Evolutionary conservation across 768 basidiomycete genomes (phyloP), one percentile per base, ranked within the genome.

Genomic region (Termitomyces sp.): DNA sequence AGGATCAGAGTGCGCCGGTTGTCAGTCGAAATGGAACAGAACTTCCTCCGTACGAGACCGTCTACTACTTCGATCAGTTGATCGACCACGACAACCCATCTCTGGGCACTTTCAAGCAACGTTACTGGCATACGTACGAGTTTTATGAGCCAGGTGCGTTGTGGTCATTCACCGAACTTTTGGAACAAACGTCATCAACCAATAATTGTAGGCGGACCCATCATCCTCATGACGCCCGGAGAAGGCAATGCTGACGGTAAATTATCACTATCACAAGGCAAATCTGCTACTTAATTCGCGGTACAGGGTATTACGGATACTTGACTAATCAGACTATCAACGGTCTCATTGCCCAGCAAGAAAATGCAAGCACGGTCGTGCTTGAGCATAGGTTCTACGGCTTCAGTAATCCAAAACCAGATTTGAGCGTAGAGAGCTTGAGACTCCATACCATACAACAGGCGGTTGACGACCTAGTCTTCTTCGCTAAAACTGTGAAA

Each of bases 351-450:
- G 74, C 86, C 10, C 82, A 87, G 64, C 82, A 85, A 66, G 75
- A 87, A 57, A 80, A 79, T 36, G 88, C 84, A 22, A 82, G 82
- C 18, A 78, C 81, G 5, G 73, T 90, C 60, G 72, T 89, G 29
- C 59, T 89, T 26, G 88, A 90, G 63, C 88, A 90, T 64, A 79
- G 89, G 24, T 91, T 85, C 75, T 90, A 84, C 60, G 88, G 88
- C 14, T 69, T 80, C n/a, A 90, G 87, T 57, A 91, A 88, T 65
- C 88, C 88, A 4, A 78, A 76, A 48, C 72, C 78, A 20, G 77
- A 89, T 66, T 77, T 90, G 27, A 80, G 74, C 34, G 79, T 79
- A 31, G 68, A 77, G 62, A 88, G 84, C 64, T 71, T 90, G 44
- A 69, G 71, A 46, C 61, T 81, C 13, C 85, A 85, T 66, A 89